Evolutionary conservation across 2,329 filamentous ascomycete genomes (phyloP), one percentile per base, ranked within the genome.

Genomic region (Talaromyces sp.): DNA sequence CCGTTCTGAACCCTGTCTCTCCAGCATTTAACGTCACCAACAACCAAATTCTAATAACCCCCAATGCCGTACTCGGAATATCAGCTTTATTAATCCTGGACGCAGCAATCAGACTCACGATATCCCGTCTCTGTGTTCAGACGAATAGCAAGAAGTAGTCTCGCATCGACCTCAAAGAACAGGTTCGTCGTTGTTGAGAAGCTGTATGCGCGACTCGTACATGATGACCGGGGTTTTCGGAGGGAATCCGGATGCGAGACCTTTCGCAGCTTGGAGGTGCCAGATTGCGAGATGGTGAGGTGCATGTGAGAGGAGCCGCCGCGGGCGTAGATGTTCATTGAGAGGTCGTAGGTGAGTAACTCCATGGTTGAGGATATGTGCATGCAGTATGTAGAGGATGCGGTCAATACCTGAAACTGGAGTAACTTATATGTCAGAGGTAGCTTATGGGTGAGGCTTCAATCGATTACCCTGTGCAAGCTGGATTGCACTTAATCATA

Each of bases 291-390:
- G 14, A 70, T 46, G 2, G 64, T 65, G 28, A 69, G 64, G 2
- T 60, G 63, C 61, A 69, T 66, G 62, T 70, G 66, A 3, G 68
- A 69, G 6, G 68, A 68, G 3, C 61, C 46, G 11, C 68, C 68
- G 21, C 66, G 67, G n/a, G 67, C 67, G 61, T 69, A 68, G 62
- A 69, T 66, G 46, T 68, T 68, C 21, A 68, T 60, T 16, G 64
- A 64, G n/a, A 69, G 52, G 58, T 9, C 50, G 61, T 66, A 60
- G 40, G 58, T 55, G 9, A 46, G 21, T 8, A 40, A 25, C 7
- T 46, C 52, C 60, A 62, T 62, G 37, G 28, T 28, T 28, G 6
- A 28, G 28, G 3, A 28, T 28, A 28, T 28, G 6, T 28, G 28
- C 3, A 6, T 28, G 28, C 3, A 28, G n/a, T 28, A 28, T 28